phyloP scores from a whole-genome alignment of 345 rosid species.

The Brassica juncea region DNA sequence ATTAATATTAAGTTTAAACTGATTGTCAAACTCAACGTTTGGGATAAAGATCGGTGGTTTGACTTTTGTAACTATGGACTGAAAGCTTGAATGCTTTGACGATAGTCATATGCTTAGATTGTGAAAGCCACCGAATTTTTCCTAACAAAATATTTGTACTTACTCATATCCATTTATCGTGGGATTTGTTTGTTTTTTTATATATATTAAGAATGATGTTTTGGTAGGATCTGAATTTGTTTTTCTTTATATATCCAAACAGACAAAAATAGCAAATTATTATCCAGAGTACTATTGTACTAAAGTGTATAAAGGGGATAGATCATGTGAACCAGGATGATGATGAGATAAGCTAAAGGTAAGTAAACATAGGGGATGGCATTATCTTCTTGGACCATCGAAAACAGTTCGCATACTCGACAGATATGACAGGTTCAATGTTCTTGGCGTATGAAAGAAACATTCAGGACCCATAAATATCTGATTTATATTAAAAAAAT shows the following conservation, averaged over 20 bases:
- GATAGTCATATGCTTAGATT: conserved; percentile 22
- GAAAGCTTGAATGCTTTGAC: not conserved
- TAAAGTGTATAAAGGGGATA: not conserved
- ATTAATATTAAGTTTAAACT: not conserved
- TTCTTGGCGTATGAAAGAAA: conserved; percentile 23
- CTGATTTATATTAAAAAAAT: not conserved
- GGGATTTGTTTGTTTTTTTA: not conserved
- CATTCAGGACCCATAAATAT: conserved; percentile 18
- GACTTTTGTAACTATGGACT: conserved; percentile 20
- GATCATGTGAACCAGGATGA: conserved; percentile 14
- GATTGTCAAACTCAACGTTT: conserved; percentile 19
- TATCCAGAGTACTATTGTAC: not conserved
- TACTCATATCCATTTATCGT: not conserved
- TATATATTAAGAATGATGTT: not conserved
- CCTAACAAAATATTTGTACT: not conserved
- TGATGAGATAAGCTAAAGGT: conserved; percentile 27
- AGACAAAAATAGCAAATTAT: not conserved
- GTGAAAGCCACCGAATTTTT: conserved; percentile 26
- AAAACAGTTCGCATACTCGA: conserved; percentile 19
- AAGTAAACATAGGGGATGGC: conserved; percentile 11
- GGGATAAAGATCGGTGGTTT: conserved; percentile 12
- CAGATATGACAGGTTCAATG: conserved; percentile 35
- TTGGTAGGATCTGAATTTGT: not conserved
- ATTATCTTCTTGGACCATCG: conserved; percentile 8
- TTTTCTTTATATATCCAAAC: not conserved